Base-by-base conservation (phyloP, 345 rosid species). In the Zanthoxylum bungeanum region DNA sequence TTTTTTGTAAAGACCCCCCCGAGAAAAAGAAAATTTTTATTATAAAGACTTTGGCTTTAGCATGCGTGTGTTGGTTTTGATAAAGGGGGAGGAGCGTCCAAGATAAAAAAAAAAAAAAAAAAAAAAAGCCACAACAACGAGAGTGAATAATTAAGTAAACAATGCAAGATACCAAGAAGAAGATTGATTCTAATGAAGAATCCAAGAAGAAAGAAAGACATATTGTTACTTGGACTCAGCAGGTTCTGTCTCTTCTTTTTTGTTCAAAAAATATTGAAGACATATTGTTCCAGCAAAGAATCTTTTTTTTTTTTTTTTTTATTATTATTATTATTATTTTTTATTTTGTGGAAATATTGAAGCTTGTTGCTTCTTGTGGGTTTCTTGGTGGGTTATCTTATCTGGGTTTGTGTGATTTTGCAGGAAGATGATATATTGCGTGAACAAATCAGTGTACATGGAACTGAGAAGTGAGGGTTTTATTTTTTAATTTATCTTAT, bases 341-440 rank as follows among this genome's bases (percentile, higher is more conserved):
- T n/a, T n/a, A n/a, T 34, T 44, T 44, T 44, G 16, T 14, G 19
- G 49, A 14, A 44, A 44, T 12, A 44, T 44, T 44, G 49, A 14
- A 14, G 49, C 16, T 14, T 14, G 19, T 16, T 44, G 11, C 49
- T 44, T 44, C 49, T 44, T 44, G 19, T 4, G 49, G 16, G 49
- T 44, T 44, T 14, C 49, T 14, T 44, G 49, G 49, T 19, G 6
- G 19, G 49, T 44, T 14, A 4, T 36, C 60, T 37, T 60, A 28
- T 40, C 81, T 82, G 77, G 71, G 71, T 76, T 75, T 61, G 36
- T 64, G 66, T 37, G 77, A 64, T 46, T 63, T 60, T 85, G 71
- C 82, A 95, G 99, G 99, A 95, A 72, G 99, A 95, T 85, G 94
- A 92, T 83, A 83, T 91, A 36, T 90, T 95, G 28, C 85, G 99